Evolutionary conservation across 176 grass and related monocot genomes (phyloP), one percentile per base, ranked within the genome.

Genomic region (Triticum urartu): DNA sequence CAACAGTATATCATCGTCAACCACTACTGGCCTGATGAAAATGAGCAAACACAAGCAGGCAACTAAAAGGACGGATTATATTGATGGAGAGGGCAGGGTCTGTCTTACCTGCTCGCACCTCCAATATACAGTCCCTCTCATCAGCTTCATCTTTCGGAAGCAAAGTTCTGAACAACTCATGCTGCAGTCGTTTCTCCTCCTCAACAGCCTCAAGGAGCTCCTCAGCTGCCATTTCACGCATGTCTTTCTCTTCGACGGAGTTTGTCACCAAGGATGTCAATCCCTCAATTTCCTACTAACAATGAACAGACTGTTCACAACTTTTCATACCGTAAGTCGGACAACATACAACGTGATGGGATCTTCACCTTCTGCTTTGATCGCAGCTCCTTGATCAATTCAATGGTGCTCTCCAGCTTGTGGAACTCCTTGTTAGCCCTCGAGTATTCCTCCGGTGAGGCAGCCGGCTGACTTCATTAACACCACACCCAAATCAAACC

Each of bases 101-200:
- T 79, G 18, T 30, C 52, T 84, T 86, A 98, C 95, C 96, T 89
- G 96, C 94, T 70, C 94, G 87, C 67, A 98, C 93, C 86, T 98
- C 96, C 79, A 98, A 63, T 75, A 98, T 92, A 25, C 92, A 95
- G 79, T 94, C 93, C 65, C 89, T 94, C 74, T 89, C 93, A 80
- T 98, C 93, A 75, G 96, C 96, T 66, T 98, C 96, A 84, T 98
- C 96, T 77, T 94, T 98, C 10, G 93, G 96, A 80, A 98, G 96
- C 33, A 98, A 69, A 0, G 89, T 85, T 52, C 72, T 95, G 72
- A 94, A 91, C 22, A 98, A 39, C 63, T 17, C 76, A 81, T 94
- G 72, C 8, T 92, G 93, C 62, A 95, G 26, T 0, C 36, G 84
- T 72, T 89, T 93, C 78, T 98, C 85, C 83, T 91, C 84, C 24